These are phyloP conservation scores for Eucalyptus brandiana DNA, from an alignment of 345 rosid genomes.

Conservation along the genomic window DNA sequence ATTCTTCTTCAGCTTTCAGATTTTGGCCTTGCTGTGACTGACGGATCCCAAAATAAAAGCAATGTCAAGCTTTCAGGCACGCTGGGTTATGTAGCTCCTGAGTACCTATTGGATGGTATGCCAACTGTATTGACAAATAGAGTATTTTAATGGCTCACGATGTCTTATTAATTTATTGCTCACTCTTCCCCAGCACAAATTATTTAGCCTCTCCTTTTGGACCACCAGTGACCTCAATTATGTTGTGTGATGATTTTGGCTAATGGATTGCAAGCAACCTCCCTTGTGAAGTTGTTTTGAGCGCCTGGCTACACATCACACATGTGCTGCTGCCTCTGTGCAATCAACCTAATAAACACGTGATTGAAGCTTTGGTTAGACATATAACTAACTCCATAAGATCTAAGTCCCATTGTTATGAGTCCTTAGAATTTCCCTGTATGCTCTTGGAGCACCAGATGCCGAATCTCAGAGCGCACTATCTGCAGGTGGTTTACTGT, in stretches of 20 bases:
- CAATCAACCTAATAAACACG: not conserved
- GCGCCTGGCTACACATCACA: not conserved
- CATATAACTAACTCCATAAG: not conserved
- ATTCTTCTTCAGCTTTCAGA: slow-evolving; percentile 67
- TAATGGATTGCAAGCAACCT: not conserved
- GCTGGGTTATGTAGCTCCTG: slow-evolving; percentile 95
- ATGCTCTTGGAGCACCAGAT: not conserved
- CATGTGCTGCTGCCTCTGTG: not conserved
- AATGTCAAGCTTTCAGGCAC: slow-evolving; percentile 91
- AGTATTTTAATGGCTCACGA: not conserved
- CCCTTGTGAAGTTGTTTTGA: not conserved
- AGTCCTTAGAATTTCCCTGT: not conserved
- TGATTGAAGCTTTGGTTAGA: not conserved
- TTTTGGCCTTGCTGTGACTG: slow-evolving; percentile 89
- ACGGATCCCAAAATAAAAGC: slow-evolving; percentile 51
- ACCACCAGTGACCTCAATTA: not conserved
- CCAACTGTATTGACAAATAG: not conserved
- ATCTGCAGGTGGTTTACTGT: not conserved
- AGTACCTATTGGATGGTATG: slow-evolving; percentile 85
- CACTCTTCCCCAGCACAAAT: not conserved
- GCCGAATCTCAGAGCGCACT: not conserved
- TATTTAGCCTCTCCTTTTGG: not conserved
- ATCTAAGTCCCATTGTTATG: not conserved
- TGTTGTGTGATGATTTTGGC: not conserved
- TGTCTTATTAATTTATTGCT: not conserved